Conservation (phyloP, 306 rosid genomes). For the Pyrus bretschneideri region DNA sequence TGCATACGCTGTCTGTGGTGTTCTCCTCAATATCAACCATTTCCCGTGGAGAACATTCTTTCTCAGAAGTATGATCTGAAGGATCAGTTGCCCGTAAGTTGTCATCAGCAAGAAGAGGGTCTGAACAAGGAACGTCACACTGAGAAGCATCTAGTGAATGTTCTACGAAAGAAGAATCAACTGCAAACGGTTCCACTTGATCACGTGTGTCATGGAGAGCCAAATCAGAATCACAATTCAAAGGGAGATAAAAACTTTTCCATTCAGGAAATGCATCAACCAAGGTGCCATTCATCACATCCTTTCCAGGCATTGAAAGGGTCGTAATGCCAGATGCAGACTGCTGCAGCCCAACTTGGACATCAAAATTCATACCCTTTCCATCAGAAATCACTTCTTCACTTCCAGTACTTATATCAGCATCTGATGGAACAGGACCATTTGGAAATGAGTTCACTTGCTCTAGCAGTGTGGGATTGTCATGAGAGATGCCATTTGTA, state of each 20-base stretch:
- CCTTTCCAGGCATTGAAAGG: constrained; percentile 12
- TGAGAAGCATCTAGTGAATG: constrained; percentile 4
- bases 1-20: constrained; percentile 20
- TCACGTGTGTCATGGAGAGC: neutral
- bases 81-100: constrained; percentile 19
- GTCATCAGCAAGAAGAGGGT: constrained; percentile 12
- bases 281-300: constrained; percentile 2
- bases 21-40: constrained; percentile 28
- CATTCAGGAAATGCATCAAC: constrained; percentile 10
- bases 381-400: constrained; percentile 9
- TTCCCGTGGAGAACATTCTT: constrained; percentile 20
- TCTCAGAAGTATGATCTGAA: constrained; percentile 16
- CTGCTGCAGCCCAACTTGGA: constrained; percentile 13
- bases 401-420: neutral
- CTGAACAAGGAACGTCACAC: constrained; percentile 2
- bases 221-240: constrained; percentile 9
- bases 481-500: constrained; percentile 5
- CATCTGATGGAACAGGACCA: constrained; percentile 23
- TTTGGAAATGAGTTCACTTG: neutral
- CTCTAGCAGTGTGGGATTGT: constrained; percentile 11
- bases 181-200: constrained; percentile 12
- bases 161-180: neutral
- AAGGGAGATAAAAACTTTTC: constrained; percentile 13
- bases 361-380: constrained; percentile 9
- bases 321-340: neutral